Conservation (phyloP, 2,329 filamentous ascomycete species). For the Aspergillus fumigatus region DNA sequence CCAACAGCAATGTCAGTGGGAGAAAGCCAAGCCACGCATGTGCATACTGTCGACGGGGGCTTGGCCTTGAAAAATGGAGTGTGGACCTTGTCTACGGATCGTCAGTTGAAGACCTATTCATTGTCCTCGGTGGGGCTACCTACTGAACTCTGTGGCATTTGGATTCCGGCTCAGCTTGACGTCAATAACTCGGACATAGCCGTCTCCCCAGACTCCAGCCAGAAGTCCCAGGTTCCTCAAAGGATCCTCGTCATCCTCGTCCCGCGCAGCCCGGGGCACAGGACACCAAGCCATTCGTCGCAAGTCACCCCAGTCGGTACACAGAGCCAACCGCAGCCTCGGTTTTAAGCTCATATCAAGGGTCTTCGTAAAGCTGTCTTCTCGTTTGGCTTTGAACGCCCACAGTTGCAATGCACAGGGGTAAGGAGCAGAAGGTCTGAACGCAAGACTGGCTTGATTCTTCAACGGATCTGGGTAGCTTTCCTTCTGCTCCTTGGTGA, state of each 20-base stretch:
- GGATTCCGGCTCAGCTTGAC: constrained; percentile 34
- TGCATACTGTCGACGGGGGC: constrained; percentile 51
- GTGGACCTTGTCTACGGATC: constrained; percentile 37
- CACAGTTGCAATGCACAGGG: constrained; percentile 56
- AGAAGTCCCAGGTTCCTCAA: constrained; percentile 47
- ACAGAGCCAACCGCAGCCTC: constrained; percentile 48
- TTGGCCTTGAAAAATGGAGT: constrained; percentile 48
- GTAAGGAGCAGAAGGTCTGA: constrained; percentile 46
- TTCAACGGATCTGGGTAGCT: constrained; percentile 23
- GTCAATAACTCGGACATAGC: constrained; percentile 51
- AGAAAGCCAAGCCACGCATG: constrained; percentile 55
- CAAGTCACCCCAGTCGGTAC: constrained; percentile 54
- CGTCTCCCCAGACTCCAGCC: constrained; percentile 56
- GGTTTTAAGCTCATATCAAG: constrained; percentile 45
- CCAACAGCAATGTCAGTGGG: constrained; percentile 51
- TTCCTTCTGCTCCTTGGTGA: constrained; percentile 34
- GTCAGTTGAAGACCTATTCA: background rate
- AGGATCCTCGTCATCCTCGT: constrained; percentile 26
- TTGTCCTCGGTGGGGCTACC: constrained; percentile 4
- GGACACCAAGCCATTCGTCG: constrained; percentile 56
- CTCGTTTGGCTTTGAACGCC: constrained; percentile 45
- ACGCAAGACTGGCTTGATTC: constrained; percentile 43
- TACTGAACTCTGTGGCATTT: constrained; percentile 30
- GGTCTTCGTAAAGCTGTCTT: constrained; percentile 27
- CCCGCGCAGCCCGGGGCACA: constrained; percentile 30